Percentiles rank a stretch among this genome's conserved stretches.
Conservation (phyloP, 169 alveolate species). For the Theileria orientalis region DNA sequence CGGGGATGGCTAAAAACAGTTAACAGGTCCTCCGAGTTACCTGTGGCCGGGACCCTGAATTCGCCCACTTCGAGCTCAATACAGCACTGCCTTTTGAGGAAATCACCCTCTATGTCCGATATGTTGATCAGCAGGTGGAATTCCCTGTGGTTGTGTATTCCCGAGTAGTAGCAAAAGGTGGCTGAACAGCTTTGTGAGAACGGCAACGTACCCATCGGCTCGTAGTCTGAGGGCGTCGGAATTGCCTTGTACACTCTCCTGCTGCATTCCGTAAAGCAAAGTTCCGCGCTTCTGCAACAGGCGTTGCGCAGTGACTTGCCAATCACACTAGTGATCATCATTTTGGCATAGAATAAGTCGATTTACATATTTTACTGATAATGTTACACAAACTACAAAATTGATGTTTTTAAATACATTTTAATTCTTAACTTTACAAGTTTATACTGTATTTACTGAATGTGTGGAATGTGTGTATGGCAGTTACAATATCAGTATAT, state of each 20-base stretch:
- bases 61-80: conserved; percentile 46
- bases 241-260: conserved; percentile 8
- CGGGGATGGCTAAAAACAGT: conserved; percentile 30
- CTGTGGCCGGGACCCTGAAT: conserved; percentile 6
- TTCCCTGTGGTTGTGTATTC: conserved; percentile 58
- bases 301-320: conserved; percentile 31
- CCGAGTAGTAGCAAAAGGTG: conserved; percentile 45
- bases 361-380: too few species aligned
- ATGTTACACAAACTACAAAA: not conserved
- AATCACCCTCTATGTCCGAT: conserved; percentile 42
- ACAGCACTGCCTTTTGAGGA: conserved; percentile 9
- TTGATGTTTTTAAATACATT: not conserved
- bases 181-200: conserved; percentile 19
- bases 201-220: conserved; percentile 40
- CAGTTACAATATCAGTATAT: too few species aligned
- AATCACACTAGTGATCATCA: not conserved
- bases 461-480: too few species aligned
- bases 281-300: conserved; percentile 60
- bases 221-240: conserved; percentile 39
- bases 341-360: not conserved
- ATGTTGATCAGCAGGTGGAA: conserved; percentile 53
- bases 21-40: not conserved
- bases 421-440: too few species aligned
- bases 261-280: conserved; percentile 36
- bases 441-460: too few species aligned